Evolutionary conservation across 1,139 yeast species (phyloP).

Genomic region (Diutina neorugosa): DNA sequence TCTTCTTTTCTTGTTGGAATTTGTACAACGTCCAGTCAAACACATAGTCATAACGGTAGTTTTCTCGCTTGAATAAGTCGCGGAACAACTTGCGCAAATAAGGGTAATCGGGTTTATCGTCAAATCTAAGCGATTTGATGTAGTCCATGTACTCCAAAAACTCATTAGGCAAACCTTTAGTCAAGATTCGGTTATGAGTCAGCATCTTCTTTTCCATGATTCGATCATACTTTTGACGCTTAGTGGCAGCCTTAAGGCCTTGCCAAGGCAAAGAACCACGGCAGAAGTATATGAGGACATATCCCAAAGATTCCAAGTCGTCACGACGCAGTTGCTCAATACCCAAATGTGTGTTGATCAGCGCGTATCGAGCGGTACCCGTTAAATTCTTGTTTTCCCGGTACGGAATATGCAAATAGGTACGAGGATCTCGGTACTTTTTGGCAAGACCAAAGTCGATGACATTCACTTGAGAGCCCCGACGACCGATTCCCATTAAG

Average conservation of each 20-base stretch:
- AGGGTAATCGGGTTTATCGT: slow-evolving; percentile 91
- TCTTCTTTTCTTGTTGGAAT: slow-evolving; percentile 53
- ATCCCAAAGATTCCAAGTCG: slow-evolving; percentile 91
- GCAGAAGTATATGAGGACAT: slow-evolving; percentile 87
- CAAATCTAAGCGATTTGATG: slow-evolving; percentile 83
- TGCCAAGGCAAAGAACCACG: slow-evolving; percentile 98
- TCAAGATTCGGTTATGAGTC: slow-evolving; percentile 78
- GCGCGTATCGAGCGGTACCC: slow-evolving; percentile 95
- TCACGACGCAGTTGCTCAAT: slow-evolving; percentile 95
- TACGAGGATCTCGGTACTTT: slow-evolving; percentile 88
- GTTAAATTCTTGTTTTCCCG: slow-evolving; percentile 93
- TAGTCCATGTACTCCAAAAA: slow-evolving; percentile 82
- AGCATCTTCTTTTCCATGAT: slow-evolving; percentile 95
- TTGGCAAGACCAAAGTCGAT: slow-evolving; percentile 97
- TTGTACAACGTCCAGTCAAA: slow-evolving; percentile 96
- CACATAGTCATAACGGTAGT: slow-evolving; percentile 85
- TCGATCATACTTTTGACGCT: slow-evolving; percentile 92
- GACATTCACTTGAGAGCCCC: slow-evolving; percentile 91
- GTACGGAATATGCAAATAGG: slow-evolving; percentile 91
- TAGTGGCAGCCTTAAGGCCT: slow-evolving; percentile 93
- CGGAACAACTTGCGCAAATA: slow-evolving; percentile 83
- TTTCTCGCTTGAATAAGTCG: slow-evolving; percentile 79
- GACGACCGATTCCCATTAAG: slow-evolving; percentile 90
- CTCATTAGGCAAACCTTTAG: slow-evolving; percentile 86
- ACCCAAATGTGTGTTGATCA: slow-evolving; percentile 92